phyloP scores from a whole-genome alignment of 2,329 filamentous ascomycete genomes.

The Curvularia sp. region DNA sequence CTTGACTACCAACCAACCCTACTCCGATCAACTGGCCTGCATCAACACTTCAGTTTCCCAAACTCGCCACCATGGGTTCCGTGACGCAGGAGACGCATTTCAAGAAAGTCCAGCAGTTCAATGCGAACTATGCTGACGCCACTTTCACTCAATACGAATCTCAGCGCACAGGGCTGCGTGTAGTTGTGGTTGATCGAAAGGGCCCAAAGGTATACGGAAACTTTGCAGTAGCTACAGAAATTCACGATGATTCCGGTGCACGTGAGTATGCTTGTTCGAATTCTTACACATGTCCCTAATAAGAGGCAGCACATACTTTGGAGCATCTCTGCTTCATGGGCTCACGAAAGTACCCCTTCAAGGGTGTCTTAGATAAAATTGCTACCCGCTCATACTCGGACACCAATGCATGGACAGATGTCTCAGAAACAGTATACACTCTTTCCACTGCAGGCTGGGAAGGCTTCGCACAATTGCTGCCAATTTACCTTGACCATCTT shows the following conservation, averaged over 20 bases:
- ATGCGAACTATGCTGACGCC: constrained; percentile 87
- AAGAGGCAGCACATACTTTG: constrained; percentile 54
- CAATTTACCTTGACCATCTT: constrained; percentile 94
- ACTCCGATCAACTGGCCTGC: constrained; percentile 3
- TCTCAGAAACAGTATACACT: constrained; percentile 95
- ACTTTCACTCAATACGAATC: constrained; percentile 96
- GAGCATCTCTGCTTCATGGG: constrained; percentile 68
- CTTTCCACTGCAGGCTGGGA: constrained; percentile 96
- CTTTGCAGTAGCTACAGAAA: constrained; percentile 95
- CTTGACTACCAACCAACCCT: constrained; percentile 9
- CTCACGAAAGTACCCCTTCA: constrained; percentile 91
- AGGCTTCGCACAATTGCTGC: constrained; percentile 90
- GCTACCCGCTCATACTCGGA: constrained; percentile 90
- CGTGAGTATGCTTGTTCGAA: constrained; percentile 50
- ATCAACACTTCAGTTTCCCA: constrained; percentile 2
- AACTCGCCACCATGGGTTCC: constrained; percentile 39
- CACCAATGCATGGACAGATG: constrained; percentile 97
- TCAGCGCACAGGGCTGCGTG: constrained; percentile 89
- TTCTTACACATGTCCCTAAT: constrained; percentile 15
- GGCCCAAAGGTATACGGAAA: constrained; percentile 91
- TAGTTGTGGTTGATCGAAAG: constrained; percentile 88
- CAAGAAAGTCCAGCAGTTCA: constrained; percentile 83
- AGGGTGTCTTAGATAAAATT: constrained; percentile 92
- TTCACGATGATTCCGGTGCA: constrained; percentile 94
- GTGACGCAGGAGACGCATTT: constrained; percentile 65